Conservation (phyloP, 2,329 filamentous ascomycete genomes). For the Alternaria dauci region DNA sequence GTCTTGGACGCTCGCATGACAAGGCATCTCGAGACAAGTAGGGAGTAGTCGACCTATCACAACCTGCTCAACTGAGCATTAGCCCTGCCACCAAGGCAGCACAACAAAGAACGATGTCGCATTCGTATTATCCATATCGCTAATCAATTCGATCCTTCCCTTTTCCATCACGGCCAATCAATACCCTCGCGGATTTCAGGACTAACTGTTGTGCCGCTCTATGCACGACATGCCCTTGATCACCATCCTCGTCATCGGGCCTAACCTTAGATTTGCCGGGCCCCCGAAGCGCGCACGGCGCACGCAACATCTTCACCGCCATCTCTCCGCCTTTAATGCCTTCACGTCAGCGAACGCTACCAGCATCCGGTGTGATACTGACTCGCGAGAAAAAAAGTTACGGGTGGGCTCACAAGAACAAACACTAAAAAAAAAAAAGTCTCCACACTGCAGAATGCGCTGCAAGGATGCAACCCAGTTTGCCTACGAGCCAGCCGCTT, state of each 20-base stretch:
- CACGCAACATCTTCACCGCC: slow-evolving; percentile 34
- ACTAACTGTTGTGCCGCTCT: slow-evolving; percentile 12
- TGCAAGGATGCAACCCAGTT: slow-evolving; percentile 5
- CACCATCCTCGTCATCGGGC: slow-evolving; percentile 18
- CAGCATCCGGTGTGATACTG: slow-evolving; percentile 6
- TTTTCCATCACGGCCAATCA: background rate
- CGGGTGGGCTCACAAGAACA: slow-evolving; percentile 3
- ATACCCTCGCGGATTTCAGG: background rate
- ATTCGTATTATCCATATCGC: background rate
- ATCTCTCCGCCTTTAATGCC: slow-evolving; percentile 10
- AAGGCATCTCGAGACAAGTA: background rate
- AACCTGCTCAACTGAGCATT: background rate
- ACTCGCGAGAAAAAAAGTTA: slow-evolving; percentile 7
- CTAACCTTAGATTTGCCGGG: slow-evolving; percentile 21
- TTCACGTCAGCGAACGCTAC: slow-evolving; percentile 7
- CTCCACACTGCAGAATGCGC: slow-evolving; percentile 3
- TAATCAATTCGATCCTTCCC: background rate
- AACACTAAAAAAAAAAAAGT: background rate
- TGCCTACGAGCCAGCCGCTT: slow-evolving; percentile 13
- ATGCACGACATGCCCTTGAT: slow-evolving; percentile 24
- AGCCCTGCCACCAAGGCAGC: background rate
- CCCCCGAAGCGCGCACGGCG: slow-evolving; percentile 29
- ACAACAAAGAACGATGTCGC: slow-evolving; percentile 2
- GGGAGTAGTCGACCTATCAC: background rate
- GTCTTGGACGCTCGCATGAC: background rate